phyloP scores from a whole-genome alignment of 257 asterid genomes.

The Linderniella brevidens region DNA sequence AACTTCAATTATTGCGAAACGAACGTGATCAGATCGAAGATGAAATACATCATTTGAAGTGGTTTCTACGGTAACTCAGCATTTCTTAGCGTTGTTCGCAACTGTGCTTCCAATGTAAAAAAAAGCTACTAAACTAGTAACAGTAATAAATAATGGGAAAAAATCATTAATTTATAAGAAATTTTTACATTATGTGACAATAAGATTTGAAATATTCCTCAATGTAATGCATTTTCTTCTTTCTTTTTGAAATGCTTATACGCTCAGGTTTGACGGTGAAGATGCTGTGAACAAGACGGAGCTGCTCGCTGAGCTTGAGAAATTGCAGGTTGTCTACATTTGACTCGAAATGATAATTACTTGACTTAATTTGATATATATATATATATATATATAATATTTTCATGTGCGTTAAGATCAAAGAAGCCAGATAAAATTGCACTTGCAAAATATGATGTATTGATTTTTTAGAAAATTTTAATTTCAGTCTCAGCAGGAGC shows the following conservation, averaged over 20 bases:
- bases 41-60: conserved; percentile 58
- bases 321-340: conserved; percentile 54
- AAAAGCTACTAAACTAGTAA: no score
- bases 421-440: no score
- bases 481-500: conserved; percentile 47
- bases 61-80: conserved; percentile 57
- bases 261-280: conserved; percentile 44
- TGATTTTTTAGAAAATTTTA: neutral
- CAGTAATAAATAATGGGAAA: no score
- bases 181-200: neutral
- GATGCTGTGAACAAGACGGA: conserved; percentile 23
- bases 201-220: neutral
- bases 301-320: conserved; percentile 31
- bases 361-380: no score
- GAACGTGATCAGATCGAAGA: conserved; percentile 84
- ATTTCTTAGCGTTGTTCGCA: neutral
- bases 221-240: neutral
- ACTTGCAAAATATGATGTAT: no score
- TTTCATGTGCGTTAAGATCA: no score
- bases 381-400: no score
- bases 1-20: conserved; percentile 63
- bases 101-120: neutral
- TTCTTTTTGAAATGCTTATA: conserved; percentile 9
- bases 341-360: neutral
- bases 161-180: no score